Evolutionary conservation across 306 rosid genomes (phyloP), one percentile per base, ranked within the genome.

Genomic region (Malus fusca): DNA sequence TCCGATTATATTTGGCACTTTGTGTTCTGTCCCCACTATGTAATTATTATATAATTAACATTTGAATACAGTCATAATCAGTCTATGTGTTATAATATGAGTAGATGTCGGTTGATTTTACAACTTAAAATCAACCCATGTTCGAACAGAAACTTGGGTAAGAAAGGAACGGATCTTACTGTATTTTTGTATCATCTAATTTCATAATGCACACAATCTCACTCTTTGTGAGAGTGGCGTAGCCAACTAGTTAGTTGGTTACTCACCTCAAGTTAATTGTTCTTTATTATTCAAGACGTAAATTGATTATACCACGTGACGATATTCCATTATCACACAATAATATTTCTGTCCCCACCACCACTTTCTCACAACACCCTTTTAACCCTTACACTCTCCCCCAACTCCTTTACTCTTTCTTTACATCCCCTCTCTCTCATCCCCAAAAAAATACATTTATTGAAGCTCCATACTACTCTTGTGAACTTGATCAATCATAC

Each of bases 21-120:
- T 31, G 37, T 23, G 69, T 46, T 35, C 33, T 46, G 82, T 69
- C 78, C 85, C 88, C 79, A 84, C 85, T 51, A 4, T 2, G 55
- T 51, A 15, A 51, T 51, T 51, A 51, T 51, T 51, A 51, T 17
- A 5, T 51, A 51, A 35, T 4, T 31, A 31, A 46, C 53, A 48
- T 17, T 4, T 5, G 21, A 48, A 17, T 48, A 48, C 4, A 48
- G 18, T 48, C 55, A 48, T 48, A 15, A 48, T 1, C 21, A 15
- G 8, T 15, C 2, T 48, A 4, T 17, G 18, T 48, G 55, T 48
- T 48, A 48, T 48, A 48, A 48, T 48, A 0, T 15, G 0, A 48
- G 3, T 17, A 1, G 0, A 48, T 15, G 26, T 25, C 26, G 26
- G 26, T 25, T 25, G 26, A 25, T 25, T 25, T 25, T n/a, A n/a